phyloP scores from a whole-genome alignment of 2,329 filamentous ascomycete genomes.

The Pseudocercospora pini-densiflorae region DNA sequence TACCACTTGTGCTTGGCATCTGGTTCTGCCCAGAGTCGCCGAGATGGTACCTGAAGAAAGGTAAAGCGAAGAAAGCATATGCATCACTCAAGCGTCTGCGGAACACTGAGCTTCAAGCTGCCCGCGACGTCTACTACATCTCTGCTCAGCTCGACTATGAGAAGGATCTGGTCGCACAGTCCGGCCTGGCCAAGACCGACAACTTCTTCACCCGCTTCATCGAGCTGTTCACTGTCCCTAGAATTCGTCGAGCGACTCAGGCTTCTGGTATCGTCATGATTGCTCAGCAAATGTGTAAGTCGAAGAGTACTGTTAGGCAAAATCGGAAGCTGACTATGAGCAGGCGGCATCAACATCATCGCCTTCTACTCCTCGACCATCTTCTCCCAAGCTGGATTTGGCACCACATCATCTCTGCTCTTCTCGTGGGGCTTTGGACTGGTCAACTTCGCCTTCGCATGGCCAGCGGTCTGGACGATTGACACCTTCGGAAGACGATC shows the following conservation, averaged over 20 bases:
- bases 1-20: conserved; percentile 58
- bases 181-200: conserved; percentile 3
- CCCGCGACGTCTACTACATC: conserved; percentile 38
- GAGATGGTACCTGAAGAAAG: conserved; percentile 35
- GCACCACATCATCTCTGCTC: conserved; percentile 54
- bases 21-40: conserved; percentile 53
- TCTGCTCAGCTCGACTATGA: conserved; percentile 32
- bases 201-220: conserved; percentile 16
- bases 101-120: conserved; percentile 37
- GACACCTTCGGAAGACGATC: conserved; percentile 58
- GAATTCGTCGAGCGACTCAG: conserved; percentile 32
- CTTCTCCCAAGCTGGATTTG: conserved; percentile 41
- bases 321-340: background rate
- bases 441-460: conserved; percentile 63
- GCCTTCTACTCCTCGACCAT: conserved; percentile 44
- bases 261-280: conserved; percentile 29
- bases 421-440: conserved; percentile 64
- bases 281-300: conserved; percentile 24
- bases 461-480: conserved; percentile 59
- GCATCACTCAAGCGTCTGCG: conserved; percentile 48
- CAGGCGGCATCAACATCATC: conserved; percentile 34
- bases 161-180: conserved; percentile 25
- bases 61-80: conserved; percentile 41
- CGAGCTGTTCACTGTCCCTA: conserved; percentile 33
- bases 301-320: conserved; percentile 30